phyloP scores from a whole-genome alignment of 2,329 filamentous ascomycete species.

The Magnaporthiopsis rhizophila region DNA sequence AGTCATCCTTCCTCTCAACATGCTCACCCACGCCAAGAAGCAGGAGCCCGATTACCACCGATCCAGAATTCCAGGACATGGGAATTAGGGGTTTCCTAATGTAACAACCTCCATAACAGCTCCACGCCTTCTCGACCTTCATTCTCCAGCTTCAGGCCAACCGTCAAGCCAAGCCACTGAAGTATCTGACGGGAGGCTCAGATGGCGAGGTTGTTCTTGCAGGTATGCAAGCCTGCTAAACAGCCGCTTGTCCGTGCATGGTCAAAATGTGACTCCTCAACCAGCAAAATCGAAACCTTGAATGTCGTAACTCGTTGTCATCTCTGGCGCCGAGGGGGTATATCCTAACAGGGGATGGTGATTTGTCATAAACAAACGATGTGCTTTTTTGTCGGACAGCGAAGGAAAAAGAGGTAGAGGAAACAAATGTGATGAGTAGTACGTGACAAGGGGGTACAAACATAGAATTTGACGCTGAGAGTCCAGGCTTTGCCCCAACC shows the following conservation, averaged over 20 bases:
- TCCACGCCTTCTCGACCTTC: neutral
- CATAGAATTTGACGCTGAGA: conserved; percentile 1
- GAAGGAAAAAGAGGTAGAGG: conserved; percentile 10
- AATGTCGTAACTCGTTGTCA: conserved; percentile 14
- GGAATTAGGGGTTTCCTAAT: neutral
- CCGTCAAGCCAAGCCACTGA: neutral
- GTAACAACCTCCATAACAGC: neutral
- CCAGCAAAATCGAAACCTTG: conserved; percentile 12
- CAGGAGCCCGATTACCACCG: neutral
- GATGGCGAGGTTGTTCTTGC: neutral
- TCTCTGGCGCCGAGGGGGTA: conserved; percentile 12
- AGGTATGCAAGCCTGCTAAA: conserved; percentile 1
- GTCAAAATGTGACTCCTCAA: conserved; percentile 9
- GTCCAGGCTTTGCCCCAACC: neutral
- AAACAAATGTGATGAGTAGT: neutral
- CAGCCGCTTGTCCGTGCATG: conserved; percentile 2
- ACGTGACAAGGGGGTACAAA: conserved; percentile 1
- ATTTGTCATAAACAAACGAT: conserved; percentile 3
- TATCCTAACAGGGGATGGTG: conserved; percentile 12
- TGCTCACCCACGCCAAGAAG: neutral
- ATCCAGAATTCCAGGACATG: neutral
- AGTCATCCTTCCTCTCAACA: neutral
- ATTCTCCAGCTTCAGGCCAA: neutral
- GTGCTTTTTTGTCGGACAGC: conserved; percentile 7
- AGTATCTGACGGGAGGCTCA: neutral